Evolutionary conservation across 495 filamentous ascomycete species (phyloP).

Genomic region (Penicillium bialowiezense): DNA sequence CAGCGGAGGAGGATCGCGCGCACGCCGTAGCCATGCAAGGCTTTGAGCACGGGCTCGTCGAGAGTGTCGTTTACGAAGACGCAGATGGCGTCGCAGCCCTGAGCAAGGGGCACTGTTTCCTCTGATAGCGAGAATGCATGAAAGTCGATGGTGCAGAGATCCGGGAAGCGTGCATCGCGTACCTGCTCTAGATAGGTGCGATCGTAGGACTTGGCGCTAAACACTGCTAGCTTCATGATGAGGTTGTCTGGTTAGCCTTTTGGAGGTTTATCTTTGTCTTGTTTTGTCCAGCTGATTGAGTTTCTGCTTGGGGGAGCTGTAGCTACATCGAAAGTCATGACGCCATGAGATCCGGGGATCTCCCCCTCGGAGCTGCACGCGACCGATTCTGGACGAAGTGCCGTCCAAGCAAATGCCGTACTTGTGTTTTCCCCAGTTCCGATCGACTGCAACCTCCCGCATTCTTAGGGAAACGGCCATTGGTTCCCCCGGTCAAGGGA

Average conservation of each 20-base stretch:
- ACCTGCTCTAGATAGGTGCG: constrained; percentile 44
- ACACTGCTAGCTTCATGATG: constrained; percentile 58
- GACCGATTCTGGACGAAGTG: no score
- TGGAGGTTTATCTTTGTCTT: no score
- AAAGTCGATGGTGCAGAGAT: constrained; percentile 42
- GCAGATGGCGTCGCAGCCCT: constrained; percentile 57
- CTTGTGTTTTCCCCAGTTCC: no score
- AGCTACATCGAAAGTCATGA: no score
- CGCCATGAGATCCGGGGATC: no score
- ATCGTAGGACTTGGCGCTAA: constrained; percentile 63
- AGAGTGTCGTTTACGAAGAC: constrained; percentile 70
- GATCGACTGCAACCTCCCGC: no score
- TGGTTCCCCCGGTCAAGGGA: not conserved
- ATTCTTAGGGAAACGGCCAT: not conserved
- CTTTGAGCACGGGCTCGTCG: constrained; percentile 46
- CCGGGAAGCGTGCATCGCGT: constrained; percentile 15
- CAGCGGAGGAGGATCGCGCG: constrained; percentile 63
- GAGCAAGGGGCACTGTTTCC: constrained; percentile 56
- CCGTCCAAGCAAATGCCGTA: no score
- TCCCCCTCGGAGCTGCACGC: no score
- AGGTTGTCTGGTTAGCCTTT: no score
- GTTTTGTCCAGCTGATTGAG: not conserved
- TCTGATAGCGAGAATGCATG: constrained; percentile 55
- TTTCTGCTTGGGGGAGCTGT: no score
- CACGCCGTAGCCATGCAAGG: constrained; percentile 46